A percentile compares a stretch with the other conserved stretches of the same genome.
Conservation (phyloP, 768 basidiomycete genomes). For the Tylopilus intermedius region DNA sequence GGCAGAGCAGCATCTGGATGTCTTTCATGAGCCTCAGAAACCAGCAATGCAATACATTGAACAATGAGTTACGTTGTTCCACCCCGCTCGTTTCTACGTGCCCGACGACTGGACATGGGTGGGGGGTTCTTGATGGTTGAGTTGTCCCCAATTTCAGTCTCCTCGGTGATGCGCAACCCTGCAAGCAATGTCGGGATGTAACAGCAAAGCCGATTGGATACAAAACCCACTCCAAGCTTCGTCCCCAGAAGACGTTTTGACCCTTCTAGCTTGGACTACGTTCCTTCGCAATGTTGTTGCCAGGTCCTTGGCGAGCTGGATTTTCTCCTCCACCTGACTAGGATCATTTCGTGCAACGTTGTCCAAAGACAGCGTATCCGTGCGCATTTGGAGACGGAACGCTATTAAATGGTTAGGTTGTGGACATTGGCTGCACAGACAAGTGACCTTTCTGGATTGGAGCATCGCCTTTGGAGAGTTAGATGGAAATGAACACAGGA, state of each 20-base stretch:
- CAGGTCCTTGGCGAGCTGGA: constrained; percentile 62
- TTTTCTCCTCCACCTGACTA: constrained; percentile 47
- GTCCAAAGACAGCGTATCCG: constrained; percentile 42
- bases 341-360: constrained; percentile 41
- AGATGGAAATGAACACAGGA: neutral
- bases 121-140: constrained; percentile 64
- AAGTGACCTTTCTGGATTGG: constrained; percentile 45
- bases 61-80: constrained; percentile 25
- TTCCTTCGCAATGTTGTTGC: constrained; percentile 74
- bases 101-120: constrained; percentile 41
- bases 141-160: constrained; percentile 88
- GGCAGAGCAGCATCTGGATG: constrained; percentile 31
- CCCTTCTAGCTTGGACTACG: constrained; percentile 72
- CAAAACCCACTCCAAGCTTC: constrained; percentile 55
- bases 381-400: constrained; percentile 66
- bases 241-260: constrained; percentile 31
- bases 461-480: constrained; percentile 45
- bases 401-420: constrained; percentile 38
- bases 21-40: constrained; percentile 26
- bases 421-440: neutral
- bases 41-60: constrained; percentile 27
- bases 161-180: constrained; percentile 70
- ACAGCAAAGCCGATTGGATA: neutral
- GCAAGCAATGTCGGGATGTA: neutral
- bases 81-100: constrained; percentile 41